phyloP scores from a whole-genome alignment of 2,329 filamentous ascomycete genomes.

The Acephala macrosclerotiorum region DNA sequence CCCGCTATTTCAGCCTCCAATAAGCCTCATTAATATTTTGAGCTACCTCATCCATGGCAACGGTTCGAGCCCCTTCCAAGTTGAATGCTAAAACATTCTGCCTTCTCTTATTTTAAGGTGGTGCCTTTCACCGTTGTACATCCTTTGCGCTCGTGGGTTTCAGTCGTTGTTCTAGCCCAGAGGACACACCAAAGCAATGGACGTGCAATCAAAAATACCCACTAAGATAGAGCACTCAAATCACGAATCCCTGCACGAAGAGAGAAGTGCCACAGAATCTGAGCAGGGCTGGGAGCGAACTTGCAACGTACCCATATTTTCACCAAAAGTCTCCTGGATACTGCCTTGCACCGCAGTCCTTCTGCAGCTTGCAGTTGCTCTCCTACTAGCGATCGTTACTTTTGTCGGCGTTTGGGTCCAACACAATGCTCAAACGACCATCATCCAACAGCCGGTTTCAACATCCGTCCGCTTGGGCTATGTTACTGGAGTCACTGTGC shows the following conservation, averaged over 20 bases:
- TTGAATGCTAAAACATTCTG: too few relatives aligned
- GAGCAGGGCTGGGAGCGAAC: too few relatives aligned
- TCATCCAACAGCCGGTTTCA: not conserved
- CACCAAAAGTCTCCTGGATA: not conserved
- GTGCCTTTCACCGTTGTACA: too few relatives aligned
- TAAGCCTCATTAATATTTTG: too few relatives aligned
- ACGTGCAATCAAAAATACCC: not conserved
- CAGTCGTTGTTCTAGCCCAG: too few relatives aligned
- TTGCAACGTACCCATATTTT: not conserved
- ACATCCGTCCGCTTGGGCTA: not conserved
- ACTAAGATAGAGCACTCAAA: not conserved
- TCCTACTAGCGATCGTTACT: not conserved
- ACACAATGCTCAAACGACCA: not conserved
- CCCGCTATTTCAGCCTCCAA: too few relatives aligned
- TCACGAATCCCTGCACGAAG: not conserved
- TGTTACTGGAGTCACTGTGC: not conserved
- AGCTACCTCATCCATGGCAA: too few relatives aligned
- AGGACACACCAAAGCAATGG: not conserved
- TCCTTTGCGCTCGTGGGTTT: too few relatives aligned
- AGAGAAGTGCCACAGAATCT: not conserved
- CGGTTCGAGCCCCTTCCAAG: too few relatives aligned
- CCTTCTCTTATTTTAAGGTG: too few relatives aligned
- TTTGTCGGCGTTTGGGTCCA: not conserved
- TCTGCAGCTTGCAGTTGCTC: not conserved
- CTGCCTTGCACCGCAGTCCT: not conserved